Percentiles rank a stretch among this genome's conserved stretches.
Evolutionary conservation across 1,284 basidiomycete species (phyloP).

Genomic region (Jaminaea rosea): DNA sequence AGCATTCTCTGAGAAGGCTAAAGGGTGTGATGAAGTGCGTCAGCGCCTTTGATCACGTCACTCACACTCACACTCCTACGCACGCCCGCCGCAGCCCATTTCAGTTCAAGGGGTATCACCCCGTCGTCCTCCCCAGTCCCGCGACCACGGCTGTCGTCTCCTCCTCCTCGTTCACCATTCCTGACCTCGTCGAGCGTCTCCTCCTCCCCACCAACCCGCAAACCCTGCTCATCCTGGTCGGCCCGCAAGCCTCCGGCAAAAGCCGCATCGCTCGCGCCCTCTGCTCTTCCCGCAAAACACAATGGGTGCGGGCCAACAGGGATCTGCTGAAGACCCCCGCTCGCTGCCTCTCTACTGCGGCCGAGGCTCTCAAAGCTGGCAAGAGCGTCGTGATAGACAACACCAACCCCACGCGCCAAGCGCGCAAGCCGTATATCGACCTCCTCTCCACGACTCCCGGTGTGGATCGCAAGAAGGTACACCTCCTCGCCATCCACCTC

Average conservation of each 20-base stretch:
- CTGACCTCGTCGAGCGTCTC: neutral
- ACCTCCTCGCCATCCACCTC: neutral
- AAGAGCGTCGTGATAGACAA: slow-evolving; percentile 32
- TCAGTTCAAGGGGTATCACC: neutral
- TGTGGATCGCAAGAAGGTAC: neutral
- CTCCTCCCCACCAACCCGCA: neutral
- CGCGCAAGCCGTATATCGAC: slow-evolving; percentile 19
- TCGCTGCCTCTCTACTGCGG: slow-evolving; percentile 64
- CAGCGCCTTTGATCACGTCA: no score
- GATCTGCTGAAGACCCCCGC: slow-evolving; percentile 59
- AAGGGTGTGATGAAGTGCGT: no score
- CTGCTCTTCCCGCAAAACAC: slow-evolving; percentile 63
- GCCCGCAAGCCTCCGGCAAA: slow-evolving; percentile 79
- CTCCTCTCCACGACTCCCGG: no score
- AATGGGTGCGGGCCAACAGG: slow-evolving; percentile 37
- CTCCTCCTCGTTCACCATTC: neutral
- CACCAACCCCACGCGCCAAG: slow-evolving; percentile 22
- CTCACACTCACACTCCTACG: no score
- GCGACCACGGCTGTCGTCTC: slow-evolving; percentile 3
- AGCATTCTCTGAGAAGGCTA: neutral
- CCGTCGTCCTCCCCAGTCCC: neutral
- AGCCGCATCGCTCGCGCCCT: slow-evolving; percentile 65
- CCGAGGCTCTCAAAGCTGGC: slow-evolving; percentile 54
- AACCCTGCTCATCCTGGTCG: slow-evolving; percentile 73
- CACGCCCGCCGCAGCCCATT: neutral